Evolutionary conservation across 495 filamentous ascomycete species (phyloP), one percentile per base, ranked within the genome.

Genomic region (Trichoderma orchidacearum): DNA sequence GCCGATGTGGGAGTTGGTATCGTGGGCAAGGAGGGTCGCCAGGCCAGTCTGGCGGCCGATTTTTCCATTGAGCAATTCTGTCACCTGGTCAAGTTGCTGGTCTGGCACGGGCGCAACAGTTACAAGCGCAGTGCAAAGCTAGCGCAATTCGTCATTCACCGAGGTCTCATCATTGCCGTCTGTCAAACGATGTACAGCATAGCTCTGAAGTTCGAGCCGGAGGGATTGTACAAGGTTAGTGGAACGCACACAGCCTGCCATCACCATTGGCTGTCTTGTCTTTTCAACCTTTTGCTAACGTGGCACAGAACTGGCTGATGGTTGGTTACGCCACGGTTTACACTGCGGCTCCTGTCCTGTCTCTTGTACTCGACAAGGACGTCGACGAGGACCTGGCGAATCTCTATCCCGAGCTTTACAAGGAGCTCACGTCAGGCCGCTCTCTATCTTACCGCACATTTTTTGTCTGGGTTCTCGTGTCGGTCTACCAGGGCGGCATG

Each of bases 121-220:
- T 99, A 99, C 74, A 97, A 96, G 69, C 84, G 94, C 25, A 87
- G 82, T 41, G 92, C 93, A 15, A 99, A 99, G 69, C 79, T 99
- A 7, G 90, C 89, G 9, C 94, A 96, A 66, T 99, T 99, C 62
- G 92, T 99, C 61, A 99, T 99, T 64, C 94, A 99, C 65, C 85
- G 94, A 59, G 94, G 94, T 45, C 73, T 99, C 35, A 92, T 97
- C 62, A 95, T 97, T 67, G 84, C 80, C 54, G 87, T 96, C 1
- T 96, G 90, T 62, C 94, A 99, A 70, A 96, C 92, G 0, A 89
- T 99, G 79, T 99, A 91, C 71, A 93, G 86, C 68, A 91, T 97
- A 53, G 92, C 93, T 12, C 81, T 85, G 30, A 79, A 85, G 56
- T 95, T 95, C 62, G 89, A 95, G 63, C 94, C 94, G 0, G 89